Evolutionary conservation across 2,329 filamentous ascomycete genomes (phyloP), one percentile per base, ranked within the genome.

Genomic region (Coleophoma cylindrospora): DNA sequence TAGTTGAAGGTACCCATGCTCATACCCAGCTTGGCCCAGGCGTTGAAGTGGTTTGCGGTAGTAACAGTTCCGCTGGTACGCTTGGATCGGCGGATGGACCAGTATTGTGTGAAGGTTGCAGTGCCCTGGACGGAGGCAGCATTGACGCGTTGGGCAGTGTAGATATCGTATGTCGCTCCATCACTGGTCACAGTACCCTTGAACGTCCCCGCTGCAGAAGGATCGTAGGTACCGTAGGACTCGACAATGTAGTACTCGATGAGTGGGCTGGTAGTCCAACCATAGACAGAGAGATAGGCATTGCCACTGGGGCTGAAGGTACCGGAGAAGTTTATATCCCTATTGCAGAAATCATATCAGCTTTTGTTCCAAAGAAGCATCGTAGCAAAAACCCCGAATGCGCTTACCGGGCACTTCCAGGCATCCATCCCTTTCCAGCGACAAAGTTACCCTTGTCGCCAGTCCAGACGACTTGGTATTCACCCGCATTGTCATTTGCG

Each of bases 281-380:
- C 79, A 59, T 82, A 82, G n/a, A 82, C 63, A 13, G 77, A 66
- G n/a, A 83, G 70, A 61, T 81, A 81, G 17, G 60, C 61, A 63
- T 74, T 73, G 15, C 70, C 70, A 21, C 60, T 63, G 14, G 68
- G 64, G 48, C 55, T 66, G 62, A 67, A 75, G 36, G 62, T 66
- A 21, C 69, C 73, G 32, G 57, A 64, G 64, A 71, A 76, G 38
- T 57, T 70, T 49, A 76, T 70, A 36, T 58, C 59, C 48, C 70
- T 72, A 48, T 17, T 13, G 17, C 37, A 36, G 2, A 27, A 27
- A 27, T 8, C 5, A 8, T 43, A 41, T 27, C 3, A 27, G 27
- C 27, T 27, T 27, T 10, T 6, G 27, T 27, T 5, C 3, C 7
- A 5, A 19, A 2, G 19, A 19, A 19, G 19, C 19, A 19, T 19